Percentiles rank a stretch among this genome's conserved stretches.
These are phyloP conservation scores for Ceraceosorus bombacis DNA, from an alignment of 1,284 basidiomycete species.

Conservation along the genomic window DNA sequence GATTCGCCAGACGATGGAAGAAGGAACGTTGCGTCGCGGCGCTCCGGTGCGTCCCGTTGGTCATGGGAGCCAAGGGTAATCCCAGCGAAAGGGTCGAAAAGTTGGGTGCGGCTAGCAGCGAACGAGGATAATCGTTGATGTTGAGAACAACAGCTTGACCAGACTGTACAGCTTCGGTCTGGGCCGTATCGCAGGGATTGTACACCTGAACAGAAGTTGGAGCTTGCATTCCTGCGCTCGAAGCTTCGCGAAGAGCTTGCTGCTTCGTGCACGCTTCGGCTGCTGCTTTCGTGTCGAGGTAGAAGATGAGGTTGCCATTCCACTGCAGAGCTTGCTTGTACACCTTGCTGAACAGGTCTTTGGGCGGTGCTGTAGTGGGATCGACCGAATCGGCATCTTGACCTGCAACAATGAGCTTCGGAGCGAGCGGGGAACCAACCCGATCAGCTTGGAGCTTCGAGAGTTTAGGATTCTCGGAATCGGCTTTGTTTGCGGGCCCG, in stretches of 20 bases:
- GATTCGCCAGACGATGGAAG: no score
- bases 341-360: background rate
- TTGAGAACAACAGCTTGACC: slow-evolving; percentile 6
- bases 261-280: background rate
- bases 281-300: background rate
- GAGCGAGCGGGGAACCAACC: background rate
- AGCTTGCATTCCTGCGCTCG: no score
- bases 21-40: no score
- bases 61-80: no score
- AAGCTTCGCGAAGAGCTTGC: no score
- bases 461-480: background rate
- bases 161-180: background rate
- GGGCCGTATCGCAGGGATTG: background rate
- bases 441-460: background rate
- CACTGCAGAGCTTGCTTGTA: background rate
- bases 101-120: no score
- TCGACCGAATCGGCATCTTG: slow-evolving; percentile 9
- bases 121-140: background rate
- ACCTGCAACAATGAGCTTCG: slow-evolving; percentile 8
- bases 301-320: slow-evolving; percentile 3
- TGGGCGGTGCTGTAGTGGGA: background rate
- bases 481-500: background rate
- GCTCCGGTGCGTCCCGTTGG: no score
- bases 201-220: background rate
- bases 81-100: no score